Percentiles rank a stretch among this genome's conserved stretches.
Evolutionary conservation across 2,329 filamentous ascomycete species (phyloP).

Genomic region (Clonostachys chloroleuca): DNA sequence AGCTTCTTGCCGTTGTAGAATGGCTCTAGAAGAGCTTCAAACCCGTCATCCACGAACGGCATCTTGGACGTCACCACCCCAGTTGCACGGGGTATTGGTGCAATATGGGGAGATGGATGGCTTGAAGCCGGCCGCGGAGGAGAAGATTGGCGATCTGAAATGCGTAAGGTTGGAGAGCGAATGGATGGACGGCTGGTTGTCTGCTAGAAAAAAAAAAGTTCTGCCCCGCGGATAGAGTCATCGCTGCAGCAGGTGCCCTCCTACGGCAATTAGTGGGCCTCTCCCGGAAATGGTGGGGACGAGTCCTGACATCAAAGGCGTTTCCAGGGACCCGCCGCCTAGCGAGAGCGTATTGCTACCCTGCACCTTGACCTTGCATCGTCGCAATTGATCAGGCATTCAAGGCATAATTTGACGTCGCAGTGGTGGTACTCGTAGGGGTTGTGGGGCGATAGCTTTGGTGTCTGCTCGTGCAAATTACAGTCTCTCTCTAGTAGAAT

Average conservation of each 20-base stretch:
- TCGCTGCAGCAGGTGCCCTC: background rate
- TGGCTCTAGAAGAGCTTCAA: constrained; percentile 62
- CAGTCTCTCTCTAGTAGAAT: too few relatives aligned
- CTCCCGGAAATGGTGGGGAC: constrained; percentile 3
- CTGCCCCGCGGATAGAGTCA: constrained; percentile 1
- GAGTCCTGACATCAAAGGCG: background rate
- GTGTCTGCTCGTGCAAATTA: too few relatives aligned
- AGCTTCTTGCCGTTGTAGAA: constrained; percentile 66
- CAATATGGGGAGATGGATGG: background rate
- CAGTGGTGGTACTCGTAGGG: too few relatives aligned
- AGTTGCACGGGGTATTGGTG: constrained; percentile 14
- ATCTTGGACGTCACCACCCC: constrained; percentile 32
- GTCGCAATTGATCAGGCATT: too few relatives aligned
- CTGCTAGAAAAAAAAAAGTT: background rate
- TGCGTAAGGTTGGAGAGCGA: background rate
- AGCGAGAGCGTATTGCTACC: too few relatives aligned
- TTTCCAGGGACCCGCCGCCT: too few relatives aligned
- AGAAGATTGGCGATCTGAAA: background rate
- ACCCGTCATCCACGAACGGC: constrained; percentile 56
- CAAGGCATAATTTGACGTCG: too few relatives aligned
- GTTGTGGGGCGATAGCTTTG: too few relatives aligned
- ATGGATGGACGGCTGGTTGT: too few relatives aligned
- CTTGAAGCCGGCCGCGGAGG: background rate
- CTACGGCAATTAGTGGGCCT: background rate
- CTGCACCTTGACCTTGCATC: too few relatives aligned